phyloP scores from a whole-genome alignment of 331 rosid species.

The Dryas integrifolia region DNA sequence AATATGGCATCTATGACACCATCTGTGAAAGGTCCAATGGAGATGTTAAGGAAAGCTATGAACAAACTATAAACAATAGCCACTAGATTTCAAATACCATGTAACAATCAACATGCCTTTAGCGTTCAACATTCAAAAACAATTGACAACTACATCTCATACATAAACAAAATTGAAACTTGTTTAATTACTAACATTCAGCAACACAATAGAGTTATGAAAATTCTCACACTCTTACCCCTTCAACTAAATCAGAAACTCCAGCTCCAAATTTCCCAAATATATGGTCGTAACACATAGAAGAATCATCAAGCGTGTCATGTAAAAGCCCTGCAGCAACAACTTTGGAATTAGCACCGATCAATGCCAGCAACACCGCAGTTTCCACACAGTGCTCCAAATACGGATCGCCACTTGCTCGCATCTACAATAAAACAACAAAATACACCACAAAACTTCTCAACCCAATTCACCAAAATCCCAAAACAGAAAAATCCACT shows the following conservation, averaged over 20 bases:
- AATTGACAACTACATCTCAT: neutral
- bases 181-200: neutral
- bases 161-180: neutral
- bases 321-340: conserved; percentile 99
- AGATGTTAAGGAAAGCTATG: neutral
- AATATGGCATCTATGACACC: neutral
- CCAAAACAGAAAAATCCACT: neutral
- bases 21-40: neutral
- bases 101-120: neutral
- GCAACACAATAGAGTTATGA: neutral
- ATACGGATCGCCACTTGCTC: conserved; percentile 95
- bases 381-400: conserved; percentile 96
- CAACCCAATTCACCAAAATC: conserved; percentile 20
- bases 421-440: conserved; percentile 52
- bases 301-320: conserved; percentile 86
- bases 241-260: conserved; percentile 88
- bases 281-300: conserved; percentile 64
- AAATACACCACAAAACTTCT: conserved; percentile 18
- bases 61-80: neutral
- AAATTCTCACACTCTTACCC: conserved; percentile 51
- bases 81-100: neutral
- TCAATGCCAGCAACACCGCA: conserved; percentile 75
- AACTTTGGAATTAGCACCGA: conserved; percentile 83
- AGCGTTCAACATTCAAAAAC: neutral
- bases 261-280: conserved; percentile 64